Percentiles rank a stretch among this genome's conserved stretches.
phyloP scores from a whole-genome alignment of 345 rosid species.

The Bretschneidera sinensis region DNA sequence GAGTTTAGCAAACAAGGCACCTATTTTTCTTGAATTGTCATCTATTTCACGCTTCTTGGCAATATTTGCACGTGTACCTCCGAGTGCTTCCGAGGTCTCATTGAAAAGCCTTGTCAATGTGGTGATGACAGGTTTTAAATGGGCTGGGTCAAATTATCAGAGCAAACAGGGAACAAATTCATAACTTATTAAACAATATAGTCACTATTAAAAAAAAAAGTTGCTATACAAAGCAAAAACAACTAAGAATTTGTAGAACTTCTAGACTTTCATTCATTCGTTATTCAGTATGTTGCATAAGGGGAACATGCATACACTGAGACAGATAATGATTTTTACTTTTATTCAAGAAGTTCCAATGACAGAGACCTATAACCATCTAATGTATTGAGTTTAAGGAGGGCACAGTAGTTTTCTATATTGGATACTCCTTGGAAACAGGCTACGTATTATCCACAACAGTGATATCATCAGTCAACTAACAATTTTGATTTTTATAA shows the following conservation, averaged over 20 bases:
- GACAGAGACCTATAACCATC: no score
- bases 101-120: slow-evolving; percentile 87
- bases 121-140: slow-evolving; percentile 62
- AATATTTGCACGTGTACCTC: slow-evolving; percentile 88
- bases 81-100: slow-evolving; percentile 93
- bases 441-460: no score
- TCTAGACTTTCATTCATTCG: no score
- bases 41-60: slow-evolving; percentile 92
- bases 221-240: not conserved
- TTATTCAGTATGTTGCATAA: no score
- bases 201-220: not conserved
- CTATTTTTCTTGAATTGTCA: slow-evolving; percentile 87
- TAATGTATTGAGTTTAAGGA: no score
- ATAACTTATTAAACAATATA: not conserved
- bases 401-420: no score
- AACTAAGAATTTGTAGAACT: no score
- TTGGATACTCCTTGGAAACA: no score
- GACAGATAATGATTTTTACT: no score
- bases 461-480: slow-evolving; percentile 1
- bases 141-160: no score
- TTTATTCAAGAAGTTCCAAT: no score
- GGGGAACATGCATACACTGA: no score
- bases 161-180: slow-evolving; percentile 18
- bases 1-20: slow-evolving; percentile 89
- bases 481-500: not conserved